phyloP scores from a whole-genome alignment of 176 grass and related monocot genomes.

The barley (Hordeum vulgare) region DNA sequence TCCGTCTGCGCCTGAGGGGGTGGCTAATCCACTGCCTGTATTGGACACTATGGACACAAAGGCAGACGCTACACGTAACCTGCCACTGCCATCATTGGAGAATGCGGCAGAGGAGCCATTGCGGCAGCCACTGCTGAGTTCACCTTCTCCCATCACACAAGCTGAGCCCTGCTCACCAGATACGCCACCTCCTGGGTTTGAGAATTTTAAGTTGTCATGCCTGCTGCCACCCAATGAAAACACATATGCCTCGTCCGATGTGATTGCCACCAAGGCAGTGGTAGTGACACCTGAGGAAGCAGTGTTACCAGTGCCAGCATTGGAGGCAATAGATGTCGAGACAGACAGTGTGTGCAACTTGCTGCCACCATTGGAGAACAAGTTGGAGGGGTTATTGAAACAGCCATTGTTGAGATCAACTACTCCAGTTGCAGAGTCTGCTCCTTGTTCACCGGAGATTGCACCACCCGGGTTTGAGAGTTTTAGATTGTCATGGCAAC shows the following conservation, averaged over 20 bases:
- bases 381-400: slow-evolving; percentile 6
- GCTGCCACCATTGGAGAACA: not conserved
- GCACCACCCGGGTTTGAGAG: slow-evolving; percentile 15
- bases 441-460: slow-evolving; percentile 9
- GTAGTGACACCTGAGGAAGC: not conserved
- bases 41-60: not conserved
- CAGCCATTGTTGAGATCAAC: not conserved
- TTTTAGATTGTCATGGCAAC: not conserved
- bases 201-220: slow-evolving; percentile 33
- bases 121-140: not conserved
- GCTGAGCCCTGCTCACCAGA: slow-evolving; percentile 31
- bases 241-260: not conserved
- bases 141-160: not conserved
- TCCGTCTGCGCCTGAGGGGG: not conserved
- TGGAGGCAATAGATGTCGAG: slow-evolving; percentile 9
- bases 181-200: slow-evolving; percentile 32
- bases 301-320: not conserved
- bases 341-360: not conserved
- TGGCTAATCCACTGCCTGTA: not conserved
- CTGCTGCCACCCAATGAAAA: slow-evolving; percentile 4
- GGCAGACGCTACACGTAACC: not conserved
- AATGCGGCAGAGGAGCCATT: not conserved
- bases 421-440: slow-evolving; percentile 6
- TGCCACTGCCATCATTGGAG: not conserved
- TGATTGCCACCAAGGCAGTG: slow-evolving; percentile 1